Evolutionary conservation across 1,284 basidiomycete species (phyloP), one percentile per base, ranked within the genome.

Genomic region (Ustilago hordei): DNA sequence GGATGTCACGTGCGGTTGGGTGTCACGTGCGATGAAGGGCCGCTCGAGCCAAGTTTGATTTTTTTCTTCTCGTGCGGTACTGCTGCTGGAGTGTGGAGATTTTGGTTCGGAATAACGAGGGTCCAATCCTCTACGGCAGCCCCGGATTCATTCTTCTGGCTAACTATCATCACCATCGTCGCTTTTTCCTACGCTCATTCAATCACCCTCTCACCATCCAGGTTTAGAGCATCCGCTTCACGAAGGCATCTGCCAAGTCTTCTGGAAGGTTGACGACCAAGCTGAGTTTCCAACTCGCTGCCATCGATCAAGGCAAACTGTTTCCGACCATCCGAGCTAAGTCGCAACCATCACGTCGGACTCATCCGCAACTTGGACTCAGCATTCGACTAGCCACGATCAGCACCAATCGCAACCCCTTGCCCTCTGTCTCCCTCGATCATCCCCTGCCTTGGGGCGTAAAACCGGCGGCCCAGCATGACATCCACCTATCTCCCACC

Each of bases 401-500:
- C 23, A 28, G 23, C 23, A 3, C 23, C 23, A 28, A 28, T 28
- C 36, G 5, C 23, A 47, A 47, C 11, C 12, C 55, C 19, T 23
- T 32, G 17, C n/a, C 11, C 19, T n/a, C 0, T 28, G 23, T 28
- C 23, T 28, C 39, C 3, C 2, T 31, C 48, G 15, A 11, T 28
- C 35, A 31, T 31, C 36, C n/a, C 1, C 19, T 5, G 4, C 13
- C 32, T 36, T 11, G 6, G 17, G 35, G 17, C 11, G 19, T 38
- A 31, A 36, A 31, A 19, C 4, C 53, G 39, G 7, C 2, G 39
- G 15, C 15, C 15, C 45, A 64, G 23, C 41, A 78, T 80, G 79
- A 61, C 75, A 23, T 80, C 79, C 36, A 80, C 79, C 55, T 76
- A 75, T 43, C 60, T 80, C 7, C 54, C 64, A 9, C 38, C 63